A percentile compares a stretch with the other conserved stretches of the same genome.
Conservation (phyloP, 2,329 filamentous ascomycete species). For the Alternaria sp. region DNA sequence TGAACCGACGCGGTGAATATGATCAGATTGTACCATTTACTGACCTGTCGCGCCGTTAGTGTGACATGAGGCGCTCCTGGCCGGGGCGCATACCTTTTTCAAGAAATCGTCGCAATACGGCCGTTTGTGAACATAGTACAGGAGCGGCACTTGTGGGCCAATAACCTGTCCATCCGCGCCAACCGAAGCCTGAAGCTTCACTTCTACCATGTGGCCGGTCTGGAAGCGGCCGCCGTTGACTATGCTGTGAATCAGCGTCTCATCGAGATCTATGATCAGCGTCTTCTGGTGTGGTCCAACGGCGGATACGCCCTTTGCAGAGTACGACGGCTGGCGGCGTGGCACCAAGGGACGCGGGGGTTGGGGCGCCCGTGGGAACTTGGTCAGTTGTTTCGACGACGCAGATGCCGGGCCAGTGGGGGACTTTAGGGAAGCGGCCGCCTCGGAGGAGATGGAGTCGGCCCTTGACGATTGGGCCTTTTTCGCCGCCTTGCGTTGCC, state of each 20-base stretch:
- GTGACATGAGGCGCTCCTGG: conserved; percentile 5
- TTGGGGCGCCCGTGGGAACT: conserved; percentile 88
- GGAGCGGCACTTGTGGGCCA: conserved; percentile 90
- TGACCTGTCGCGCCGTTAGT: conserved; percentile 65
- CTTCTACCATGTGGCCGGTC: conserved; percentile 98
- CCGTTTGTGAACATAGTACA: conserved; percentile 99
- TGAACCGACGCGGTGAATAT: conserved; percentile 97
- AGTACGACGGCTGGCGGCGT: conserved; percentile 86
- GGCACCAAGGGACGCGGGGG: conserved; percentile 92
- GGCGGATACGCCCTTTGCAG: conserved; percentile 52
- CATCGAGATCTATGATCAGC: conserved; percentile 92
- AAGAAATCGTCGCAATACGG: conserved; percentile 97
- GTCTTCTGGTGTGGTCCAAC: conserved; percentile 76
- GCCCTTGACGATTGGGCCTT: conserved; percentile 58
- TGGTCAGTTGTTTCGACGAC: conserved; percentile 72
- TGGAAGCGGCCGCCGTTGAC: conserved; percentile 96
- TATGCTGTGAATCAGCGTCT: conserved; percentile 97
- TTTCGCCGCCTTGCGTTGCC: conserved; percentile 77
- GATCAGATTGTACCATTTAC: conserved; percentile 98
- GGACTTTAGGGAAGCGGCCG: conserved; percentile 82
- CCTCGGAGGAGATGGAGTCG: conserved; percentile 51
- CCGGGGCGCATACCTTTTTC: conserved; percentile 68
- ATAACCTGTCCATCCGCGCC: conserved; percentile 72
- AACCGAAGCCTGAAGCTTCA: conserved; percentile 80
- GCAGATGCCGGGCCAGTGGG: conserved; percentile 79